Evolutionary conservation across 228 moss, liverwort and hornwort genomes (phyloP), one percentile per base, ranked within the genome.

Genomic region (Sphagnum fallax): DNA sequence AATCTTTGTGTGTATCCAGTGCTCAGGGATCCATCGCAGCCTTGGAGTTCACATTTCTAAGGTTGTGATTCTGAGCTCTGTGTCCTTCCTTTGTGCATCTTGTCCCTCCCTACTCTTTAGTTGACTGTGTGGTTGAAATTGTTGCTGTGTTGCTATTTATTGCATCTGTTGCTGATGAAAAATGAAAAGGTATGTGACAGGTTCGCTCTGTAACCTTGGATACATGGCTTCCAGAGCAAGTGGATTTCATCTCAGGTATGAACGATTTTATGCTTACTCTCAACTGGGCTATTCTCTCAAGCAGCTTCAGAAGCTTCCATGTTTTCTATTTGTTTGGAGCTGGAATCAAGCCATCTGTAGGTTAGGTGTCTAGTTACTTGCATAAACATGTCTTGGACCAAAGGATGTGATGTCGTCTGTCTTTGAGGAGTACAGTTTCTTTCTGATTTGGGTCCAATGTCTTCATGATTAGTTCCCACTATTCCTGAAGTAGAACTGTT

Each of bases 21-120:
- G 98, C 77, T 98, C 98, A 53, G 98, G 98, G 73, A 94, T 98
- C 48, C 98, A 98, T 80, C 93, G 98, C 16, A 98, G 98, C 77
- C 98, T 98, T 74, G 98, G 98, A 51, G 98, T 98, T 66, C 91
- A 98, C 76, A 98, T 98, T 75, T 98, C 98, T 4, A 98, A 98
- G 92, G 98, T 92, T 32, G 4, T 14, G 5, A 12, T 52, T 53
- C 16, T 10, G 15, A 64, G 1, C 55, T 55, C 55, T 1, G 4
- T 8, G 1, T 55, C 55, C 8, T 32, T 32, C 32, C 6, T 47
- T 16, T 4, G 14, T 6, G 10, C 62, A 6, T 7, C 62, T 6
- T 16, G 6, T 62, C 6, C 47, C 47, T 6, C 10, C 47, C 16
- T 62, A 6, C 62, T 6, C 16, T 62, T 16, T 4, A 16, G 47